Evolutionary conservation across 2,329 filamentous ascomycete species (phyloP).

Genomic region (Aurifilum marmelostoma): DNA sequence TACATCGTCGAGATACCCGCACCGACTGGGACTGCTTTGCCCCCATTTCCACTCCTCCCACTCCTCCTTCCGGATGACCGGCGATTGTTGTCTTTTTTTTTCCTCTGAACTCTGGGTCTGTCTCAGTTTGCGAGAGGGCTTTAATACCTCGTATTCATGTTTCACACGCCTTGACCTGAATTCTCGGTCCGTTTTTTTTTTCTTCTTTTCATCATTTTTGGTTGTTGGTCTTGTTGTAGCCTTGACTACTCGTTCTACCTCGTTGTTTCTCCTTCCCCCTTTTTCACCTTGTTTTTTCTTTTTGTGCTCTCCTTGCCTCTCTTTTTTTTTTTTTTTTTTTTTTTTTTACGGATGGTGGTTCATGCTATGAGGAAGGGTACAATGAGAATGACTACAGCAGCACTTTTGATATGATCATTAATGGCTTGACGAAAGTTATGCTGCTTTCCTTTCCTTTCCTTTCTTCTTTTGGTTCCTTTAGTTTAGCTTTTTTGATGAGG

Average conservation of each 20-base stretch:
- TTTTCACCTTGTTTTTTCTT: neutral
- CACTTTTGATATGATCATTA: conserved; percentile 12
- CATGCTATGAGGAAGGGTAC: neutral
- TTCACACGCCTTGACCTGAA: neutral
- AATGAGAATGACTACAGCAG: neutral
- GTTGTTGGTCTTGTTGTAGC: neutral
- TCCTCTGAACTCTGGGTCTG: neutral
- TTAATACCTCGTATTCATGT: neutral
- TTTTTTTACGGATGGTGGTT: neutral
- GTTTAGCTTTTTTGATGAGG: neutral
- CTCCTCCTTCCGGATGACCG: neutral
- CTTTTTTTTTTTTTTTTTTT: neutral
- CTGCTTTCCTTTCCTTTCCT: neutral
- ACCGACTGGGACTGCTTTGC: neutral
- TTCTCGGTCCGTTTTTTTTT: neutral
- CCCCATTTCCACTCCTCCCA: neutral
- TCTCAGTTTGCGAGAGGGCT: neutral
- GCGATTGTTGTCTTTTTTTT: neutral
- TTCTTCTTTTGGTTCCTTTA: neutral
- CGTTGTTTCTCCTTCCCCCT: too few relatives aligned
- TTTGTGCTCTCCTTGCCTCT: neutral
- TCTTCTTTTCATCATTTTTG: too few relatives aligned
- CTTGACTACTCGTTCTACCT: too few relatives aligned
- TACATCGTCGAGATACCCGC: conserved; percentile 12
- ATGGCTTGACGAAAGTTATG: conserved; percentile 15